Evolutionary conservation across 441 rosid species (phyloP).

Genomic region (Pelargonium fulgidum): DNA sequence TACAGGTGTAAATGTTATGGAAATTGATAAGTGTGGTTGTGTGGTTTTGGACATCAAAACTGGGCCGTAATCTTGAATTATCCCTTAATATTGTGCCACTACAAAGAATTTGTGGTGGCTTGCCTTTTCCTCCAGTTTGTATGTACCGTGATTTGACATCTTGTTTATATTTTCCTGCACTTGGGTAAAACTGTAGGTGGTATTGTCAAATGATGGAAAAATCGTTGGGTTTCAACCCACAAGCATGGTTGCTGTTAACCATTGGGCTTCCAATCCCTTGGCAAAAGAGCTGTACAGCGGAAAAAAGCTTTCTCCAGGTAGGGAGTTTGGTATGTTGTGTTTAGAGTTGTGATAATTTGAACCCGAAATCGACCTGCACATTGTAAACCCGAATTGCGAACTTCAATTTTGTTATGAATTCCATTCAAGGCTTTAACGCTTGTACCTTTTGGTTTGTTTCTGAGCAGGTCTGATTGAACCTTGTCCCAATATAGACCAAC

Average conservation of each 20-base stretch:
- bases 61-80: no score
- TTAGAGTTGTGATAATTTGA: no score
- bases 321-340: constrained; percentile 10
- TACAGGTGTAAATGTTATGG: no score
- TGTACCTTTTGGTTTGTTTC: constrained; percentile 6
- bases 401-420: not conserved
- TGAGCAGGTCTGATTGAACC: constrained; percentile 58
- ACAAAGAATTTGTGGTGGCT: not conserved
- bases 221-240: constrained; percentile 71
- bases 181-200: constrained; percentile 40
- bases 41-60: no score
- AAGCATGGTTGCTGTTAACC: constrained; percentile 59
- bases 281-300: constrained; percentile 60
- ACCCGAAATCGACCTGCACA: no score
- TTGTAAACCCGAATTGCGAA: no score
- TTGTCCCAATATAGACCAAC: constrained; percentile 37
- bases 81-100: not conserved
- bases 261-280: constrained; percentile 71
- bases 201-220: constrained; percentile 54
- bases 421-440: constrained; percentile 10
- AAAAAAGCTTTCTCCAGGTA: constrained; percentile 57
- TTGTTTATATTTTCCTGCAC: not conserved
- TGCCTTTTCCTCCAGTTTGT: not conserved
- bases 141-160: not conserved
- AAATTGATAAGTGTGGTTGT: no score